phyloP scores from a whole-genome alignment of 148 eudicot species.

The Spergularia bocconei region DNA sequence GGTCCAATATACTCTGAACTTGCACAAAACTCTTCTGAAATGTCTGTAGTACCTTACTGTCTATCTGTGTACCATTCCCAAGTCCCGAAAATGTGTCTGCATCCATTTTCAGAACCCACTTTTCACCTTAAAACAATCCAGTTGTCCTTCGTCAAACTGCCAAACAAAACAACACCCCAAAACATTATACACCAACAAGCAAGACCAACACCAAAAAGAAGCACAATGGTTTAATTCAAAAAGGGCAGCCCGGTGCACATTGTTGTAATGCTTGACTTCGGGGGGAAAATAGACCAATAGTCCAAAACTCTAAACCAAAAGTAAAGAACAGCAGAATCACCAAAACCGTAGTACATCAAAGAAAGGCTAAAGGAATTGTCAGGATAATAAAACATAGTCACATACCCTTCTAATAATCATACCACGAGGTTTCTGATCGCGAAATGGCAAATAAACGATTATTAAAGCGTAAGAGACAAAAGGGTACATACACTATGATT shows the following conservation, averaged over 20 bases:
- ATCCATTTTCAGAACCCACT: slow-evolving; percentile 43
- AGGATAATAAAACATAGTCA: neutral
- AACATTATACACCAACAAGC: slow-evolving; percentile 6
- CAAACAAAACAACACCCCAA: neutral
- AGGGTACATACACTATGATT: neutral
- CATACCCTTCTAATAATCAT: neutral
- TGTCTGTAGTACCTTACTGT: slow-evolving; percentile 65
- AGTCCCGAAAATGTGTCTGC: slow-evolving; percentile 74
- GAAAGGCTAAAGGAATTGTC: neutral
- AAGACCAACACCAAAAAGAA: neutral
- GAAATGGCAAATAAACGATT: neutral
- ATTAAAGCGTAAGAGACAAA: slow-evolving; percentile 2
- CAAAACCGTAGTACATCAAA: neutral
- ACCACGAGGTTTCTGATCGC: neutral
- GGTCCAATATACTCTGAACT: slow-evolving; percentile 77
- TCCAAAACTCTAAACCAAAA: neutral
- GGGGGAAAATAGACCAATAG: neutral
- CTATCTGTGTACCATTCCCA: slow-evolving; percentile 57
- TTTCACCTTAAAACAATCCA: slow-evolving; percentile 21
- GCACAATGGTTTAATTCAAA: neutral
- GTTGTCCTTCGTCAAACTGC: slow-evolving; percentile 28
- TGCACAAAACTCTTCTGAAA: slow-evolving; percentile 82
- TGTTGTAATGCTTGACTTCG: too few relatives aligned
- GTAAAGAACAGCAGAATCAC: neutral
- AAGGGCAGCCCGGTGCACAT: too few relatives aligned